phyloP scores from a whole-genome alignment of 495 filamentous ascomycete genomes.

The Neurospora hispaniola region DNA sequence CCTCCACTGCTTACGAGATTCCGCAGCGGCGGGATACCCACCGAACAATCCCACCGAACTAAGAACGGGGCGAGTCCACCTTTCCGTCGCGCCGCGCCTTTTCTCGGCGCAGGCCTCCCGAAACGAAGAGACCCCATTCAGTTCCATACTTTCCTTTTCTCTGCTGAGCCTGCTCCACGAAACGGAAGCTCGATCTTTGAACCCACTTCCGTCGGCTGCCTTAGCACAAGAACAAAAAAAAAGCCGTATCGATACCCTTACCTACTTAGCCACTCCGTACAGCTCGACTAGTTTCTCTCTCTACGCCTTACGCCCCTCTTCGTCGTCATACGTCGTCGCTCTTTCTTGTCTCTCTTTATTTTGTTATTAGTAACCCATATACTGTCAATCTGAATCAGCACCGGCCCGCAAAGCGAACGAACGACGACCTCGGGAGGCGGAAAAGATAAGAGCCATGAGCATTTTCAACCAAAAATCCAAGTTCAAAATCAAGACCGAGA shows the following conservation, averaged over 20 bases:
- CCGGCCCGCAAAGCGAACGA: not conserved
- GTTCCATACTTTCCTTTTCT: not conserved
- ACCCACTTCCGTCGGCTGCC: not conserved
- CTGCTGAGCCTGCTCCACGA: not conserved
- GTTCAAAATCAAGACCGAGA: conserved; percentile 23
- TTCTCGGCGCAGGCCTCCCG: not conserved
- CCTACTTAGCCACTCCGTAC: not conserved
- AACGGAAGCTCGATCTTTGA: not conserved
- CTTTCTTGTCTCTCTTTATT: not conserved
- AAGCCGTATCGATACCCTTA: not conserved
- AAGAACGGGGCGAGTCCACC: not conserved
- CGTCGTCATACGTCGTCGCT: not conserved
- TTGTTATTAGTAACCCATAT: not conserved
- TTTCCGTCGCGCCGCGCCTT: not conserved
- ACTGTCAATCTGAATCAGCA: not conserved
- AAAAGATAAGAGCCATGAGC: conserved; percentile 15
- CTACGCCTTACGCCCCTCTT: not conserved
- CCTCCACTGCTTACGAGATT: not conserved
- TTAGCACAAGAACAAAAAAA: not conserved
- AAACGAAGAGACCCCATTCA: not conserved
- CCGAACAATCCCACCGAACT: not conserved
- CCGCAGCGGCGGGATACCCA: not conserved
- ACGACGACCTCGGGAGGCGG: not conserved
- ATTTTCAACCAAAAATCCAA: conserved; percentile 30
- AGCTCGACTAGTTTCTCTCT: not conserved